Evolutionary conservation across 495 filamentous ascomycete genomes (phyloP), one percentile per base, ranked within the genome.

Genomic region (Aspergillus panamensis): DNA sequence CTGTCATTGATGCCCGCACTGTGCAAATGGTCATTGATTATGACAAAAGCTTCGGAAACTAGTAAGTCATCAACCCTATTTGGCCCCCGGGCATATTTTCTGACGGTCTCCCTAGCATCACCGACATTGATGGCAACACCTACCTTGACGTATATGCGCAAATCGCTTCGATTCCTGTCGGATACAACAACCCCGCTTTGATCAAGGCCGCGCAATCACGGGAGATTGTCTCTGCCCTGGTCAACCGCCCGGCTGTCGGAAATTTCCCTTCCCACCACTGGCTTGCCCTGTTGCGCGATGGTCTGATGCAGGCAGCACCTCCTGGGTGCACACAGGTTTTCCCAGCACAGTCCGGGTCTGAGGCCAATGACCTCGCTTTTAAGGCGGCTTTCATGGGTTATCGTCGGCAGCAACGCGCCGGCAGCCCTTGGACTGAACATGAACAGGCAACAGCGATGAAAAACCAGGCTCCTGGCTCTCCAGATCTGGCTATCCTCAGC

Each of bases 381-480:
- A 98, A 98, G 74, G 94, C 94, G 35, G 94, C 94, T 54, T 97
- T 97, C 80, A 98, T 98, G 87, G 97, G 89, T 84, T 87, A 88
- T 60, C 87, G 92, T 20, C 91, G 91, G 68, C 82, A 86, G 40
- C 85, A 96, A 75, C 89, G 94, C 61, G 94, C 93, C 62, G 92
- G 92, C 20, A 85, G 83, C 8, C 78, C 84, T 65, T 43, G 40
- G 40, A 13, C 40, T 16, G 16, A 6, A 8, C 13, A 43, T 7
- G 40, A 43, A 6, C 13, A 43, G n/a, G 16, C 16, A 2, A n/a
- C 40, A 6, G 12, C 7, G 12, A 98, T 98, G 94, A 72, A 82
- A 60, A 98, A 98, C 81, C 76, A 92, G 68, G 61, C 80, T 1
- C 93, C 93, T 10, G 91, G 91, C 14, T 86, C 90, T 12, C 91